phyloP scores from a whole-genome alignment of 352 stramenopile genomes.

The Phytopythium mirpurense region DNA sequence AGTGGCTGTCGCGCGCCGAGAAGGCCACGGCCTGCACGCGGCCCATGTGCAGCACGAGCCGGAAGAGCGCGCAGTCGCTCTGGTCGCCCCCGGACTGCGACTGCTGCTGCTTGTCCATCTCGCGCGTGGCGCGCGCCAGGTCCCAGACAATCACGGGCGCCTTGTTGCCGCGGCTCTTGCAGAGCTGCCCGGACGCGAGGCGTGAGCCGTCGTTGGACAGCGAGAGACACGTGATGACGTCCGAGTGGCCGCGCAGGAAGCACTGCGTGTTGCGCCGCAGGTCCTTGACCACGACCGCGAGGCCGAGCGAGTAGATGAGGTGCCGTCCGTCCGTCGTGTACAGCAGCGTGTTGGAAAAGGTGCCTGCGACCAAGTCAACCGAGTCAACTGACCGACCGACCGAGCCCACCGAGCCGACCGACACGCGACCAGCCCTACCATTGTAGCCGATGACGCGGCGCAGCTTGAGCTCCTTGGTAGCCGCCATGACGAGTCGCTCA shows the following conservation, averaged over 20 bases:
- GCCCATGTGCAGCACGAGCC: constrained; percentile 94
- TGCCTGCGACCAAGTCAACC: constrained; percentile 30
- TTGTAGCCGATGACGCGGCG: constrained; percentile 81
- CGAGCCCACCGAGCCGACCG: too few species aligned
- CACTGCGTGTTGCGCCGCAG: constrained; percentile 65
- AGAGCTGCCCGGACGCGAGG: constrained; percentile 89
- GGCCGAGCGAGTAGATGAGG: constrained; percentile 84
- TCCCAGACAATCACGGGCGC: constrained; percentile 96
- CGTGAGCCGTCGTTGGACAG: constrained; percentile 88
- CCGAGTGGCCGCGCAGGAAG: constrained; percentile 91
- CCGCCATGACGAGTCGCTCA: constrained; percentile 31
- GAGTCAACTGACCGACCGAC: too few species aligned
- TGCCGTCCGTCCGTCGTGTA: constrained; percentile 78
- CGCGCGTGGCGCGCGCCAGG: constrained; percentile 73
- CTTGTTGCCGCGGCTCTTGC: constrained; percentile 91
- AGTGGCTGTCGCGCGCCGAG: constrained; percentile 77
- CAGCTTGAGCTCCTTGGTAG: constrained; percentile 69
- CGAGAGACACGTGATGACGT: constrained; percentile 91
- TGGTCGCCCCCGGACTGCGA: constrained; percentile 63
- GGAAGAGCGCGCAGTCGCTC: constrained; percentile 72
- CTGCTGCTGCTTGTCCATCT: constrained; percentile 58
- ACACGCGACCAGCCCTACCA: constrained; percentile 20
- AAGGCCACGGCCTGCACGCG: constrained; percentile 93
- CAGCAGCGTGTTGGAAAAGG: constrained; percentile 64
- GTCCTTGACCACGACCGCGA: constrained; percentile 83